These are phyloP conservation scores for Stygiomarasmius scandens DNA, from an alignment of 1,284 basidiomycete species.

Conservation along the genomic window DNA sequence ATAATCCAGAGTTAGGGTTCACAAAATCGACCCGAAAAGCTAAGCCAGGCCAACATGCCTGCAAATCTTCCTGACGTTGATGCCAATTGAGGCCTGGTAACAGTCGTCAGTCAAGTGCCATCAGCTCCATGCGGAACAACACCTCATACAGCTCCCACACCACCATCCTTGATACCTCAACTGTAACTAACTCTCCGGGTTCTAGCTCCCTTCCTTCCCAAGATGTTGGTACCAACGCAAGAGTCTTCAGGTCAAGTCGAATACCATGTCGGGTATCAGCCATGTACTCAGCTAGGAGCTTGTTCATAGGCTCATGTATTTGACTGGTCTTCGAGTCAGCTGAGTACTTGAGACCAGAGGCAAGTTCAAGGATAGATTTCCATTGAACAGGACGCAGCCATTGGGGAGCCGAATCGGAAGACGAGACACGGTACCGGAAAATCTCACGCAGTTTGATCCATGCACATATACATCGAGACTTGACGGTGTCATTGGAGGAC, in stretches of 20 bases:
- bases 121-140: background rate
- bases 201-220: background rate
- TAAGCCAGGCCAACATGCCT: background rate
- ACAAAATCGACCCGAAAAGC: background rate
- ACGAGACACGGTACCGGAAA: background rate
- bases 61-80: background rate
- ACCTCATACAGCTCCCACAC: conserved; percentile 3
- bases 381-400: too few relatives aligned
- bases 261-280: background rate
- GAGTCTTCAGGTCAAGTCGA: background rate
- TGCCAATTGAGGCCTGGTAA: background rate
- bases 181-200: too few relatives aligned
- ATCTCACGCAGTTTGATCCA: background rate
- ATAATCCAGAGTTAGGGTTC: background rate
- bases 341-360: too few relatives aligned
- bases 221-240: background rate
- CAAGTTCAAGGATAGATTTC: too few relatives aligned
- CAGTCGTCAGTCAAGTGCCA: background rate
- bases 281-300: too few relatives aligned
- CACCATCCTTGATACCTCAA: background rate
- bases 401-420: too few relatives aligned
- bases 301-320: too few relatives aligned
- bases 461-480: background rate
- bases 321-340: too few relatives aligned
- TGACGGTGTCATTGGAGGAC: background rate